Percentiles rank a stretch among this genome's conserved stretches.
Conservation (phyloP, 768 basidiomycete genomes). For the Butyriboletus loyo region DNA sequence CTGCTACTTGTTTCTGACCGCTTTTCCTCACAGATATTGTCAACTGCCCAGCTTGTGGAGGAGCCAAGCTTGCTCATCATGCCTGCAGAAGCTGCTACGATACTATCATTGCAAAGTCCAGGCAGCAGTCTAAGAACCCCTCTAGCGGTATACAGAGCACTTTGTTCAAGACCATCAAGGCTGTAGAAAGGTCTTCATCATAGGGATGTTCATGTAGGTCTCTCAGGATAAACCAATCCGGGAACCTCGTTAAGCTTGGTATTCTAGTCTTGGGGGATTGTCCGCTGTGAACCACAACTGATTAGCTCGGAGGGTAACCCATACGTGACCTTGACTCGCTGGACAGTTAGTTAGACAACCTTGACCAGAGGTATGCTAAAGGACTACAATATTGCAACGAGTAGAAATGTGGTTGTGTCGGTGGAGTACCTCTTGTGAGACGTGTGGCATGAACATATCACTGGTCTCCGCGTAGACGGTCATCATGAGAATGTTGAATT, state of each 20-base stretch:
- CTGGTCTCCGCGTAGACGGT: background rate
- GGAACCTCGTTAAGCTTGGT: background rate
- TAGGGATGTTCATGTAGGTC: conserved; percentile 2
- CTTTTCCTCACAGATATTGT: conserved; percentile 64
- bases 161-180: background rate
- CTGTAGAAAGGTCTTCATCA: background rate
- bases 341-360: background rate
- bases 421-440: background rate
- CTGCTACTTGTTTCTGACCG: conserved; percentile 2
- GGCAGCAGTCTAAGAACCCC: conserved; percentile 11
- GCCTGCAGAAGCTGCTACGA: conserved; percentile 78
- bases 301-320: background rate
- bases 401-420: background rate
- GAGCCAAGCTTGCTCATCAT: conserved; percentile 85
- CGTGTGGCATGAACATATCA: background rate
- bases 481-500: background rate
- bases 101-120: conserved; percentile 26
- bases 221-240: background rate
- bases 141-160: background rate
- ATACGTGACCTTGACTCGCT: background rate
- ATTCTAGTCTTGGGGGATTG: background rate
- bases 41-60: conserved; percentile 86
- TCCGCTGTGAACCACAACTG: background rate
- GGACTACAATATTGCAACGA: background rate
- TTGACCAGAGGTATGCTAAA: background rate